Percentiles rank a stretch among this genome's conserved stretches.
These are phyloP conservation scores for Pseudogymnoascus sp. DNA, from an alignment of 2,329 filamentous ascomycete genomes.

Conservation along the genomic window DNA sequence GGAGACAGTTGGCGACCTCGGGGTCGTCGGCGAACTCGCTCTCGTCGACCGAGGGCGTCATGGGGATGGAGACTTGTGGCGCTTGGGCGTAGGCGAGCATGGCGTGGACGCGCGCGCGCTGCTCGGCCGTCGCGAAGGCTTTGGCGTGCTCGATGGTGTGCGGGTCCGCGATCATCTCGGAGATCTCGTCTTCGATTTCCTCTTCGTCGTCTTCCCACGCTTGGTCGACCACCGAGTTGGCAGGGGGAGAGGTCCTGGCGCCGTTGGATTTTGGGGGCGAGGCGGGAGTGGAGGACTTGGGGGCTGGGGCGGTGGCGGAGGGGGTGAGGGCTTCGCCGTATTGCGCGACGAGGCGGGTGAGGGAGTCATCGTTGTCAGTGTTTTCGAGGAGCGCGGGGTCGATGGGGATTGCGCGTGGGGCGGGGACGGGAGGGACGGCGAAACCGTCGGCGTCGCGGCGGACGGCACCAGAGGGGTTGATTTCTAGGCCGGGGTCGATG, in stretches of 20 bases:
- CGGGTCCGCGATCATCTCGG: slow-evolving; percentile 58
- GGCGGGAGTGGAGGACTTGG: slow-evolving; percentile 11
- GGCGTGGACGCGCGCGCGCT: slow-evolving; percentile 46
- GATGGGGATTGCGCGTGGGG: slow-evolving; percentile 24
- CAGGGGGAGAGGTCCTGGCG: slow-evolving; percentile 20
- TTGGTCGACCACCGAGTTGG: slow-evolving; percentile 32
- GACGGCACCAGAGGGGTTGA: slow-evolving; percentile 25
- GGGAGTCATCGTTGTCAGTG: slow-evolving; percentile 18
- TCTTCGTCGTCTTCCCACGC: slow-evolving; percentile 52
- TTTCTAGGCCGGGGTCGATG: slow-evolving; percentile 14
- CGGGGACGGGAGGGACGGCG: slow-evolving; percentile 48
- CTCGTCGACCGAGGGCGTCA: slow-evolving; percentile 60
- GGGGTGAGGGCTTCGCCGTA: not conserved
- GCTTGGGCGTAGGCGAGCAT: slow-evolving; percentile 42
- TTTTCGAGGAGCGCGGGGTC: slow-evolving; percentile 32
- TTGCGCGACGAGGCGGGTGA: slow-evolving; percentile 14
- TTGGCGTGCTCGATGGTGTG: slow-evolving; percentile 47
- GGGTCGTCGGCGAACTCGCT: slow-evolving; percentile 84
- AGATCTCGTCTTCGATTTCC: slow-evolving; percentile 61
- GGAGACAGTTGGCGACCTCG: slow-evolving; percentile 73
- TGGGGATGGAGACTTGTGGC: slow-evolving; percentile 41
- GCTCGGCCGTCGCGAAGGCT: slow-evolving; percentile 49
- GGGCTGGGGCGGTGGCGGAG: slow-evolving; percentile 12
- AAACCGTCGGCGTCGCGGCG: slow-evolving; percentile 61
- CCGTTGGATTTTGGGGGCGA: slow-evolving; percentile 10